A percentile compares a stretch with the other conserved stretches of the same genome.
phyloP scores from a whole-genome alignment of 768 basidiomycete genomes.

The Kwoniella shandongensis region DNA sequence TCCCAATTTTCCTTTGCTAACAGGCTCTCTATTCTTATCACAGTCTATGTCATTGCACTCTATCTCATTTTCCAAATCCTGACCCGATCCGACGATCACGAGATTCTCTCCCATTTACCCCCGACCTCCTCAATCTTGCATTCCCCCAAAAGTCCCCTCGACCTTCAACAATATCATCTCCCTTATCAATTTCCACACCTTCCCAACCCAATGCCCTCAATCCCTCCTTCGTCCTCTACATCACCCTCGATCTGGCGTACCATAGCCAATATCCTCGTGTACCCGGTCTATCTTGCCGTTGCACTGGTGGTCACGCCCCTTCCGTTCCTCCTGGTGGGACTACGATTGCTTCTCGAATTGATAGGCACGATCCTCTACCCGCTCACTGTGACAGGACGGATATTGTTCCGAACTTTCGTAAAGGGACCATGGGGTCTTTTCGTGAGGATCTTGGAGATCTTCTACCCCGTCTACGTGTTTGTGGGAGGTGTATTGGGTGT shows the following conservation, averaged over 20 bases:
- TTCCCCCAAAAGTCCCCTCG: conserved; percentile 17
- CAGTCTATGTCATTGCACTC: conserved; percentile 43
- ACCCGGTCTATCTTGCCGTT: conserved; percentile 34
- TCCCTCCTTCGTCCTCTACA: neutral
- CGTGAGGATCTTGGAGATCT: conserved; percentile 14
- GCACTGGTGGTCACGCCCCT: conserved; percentile 35
- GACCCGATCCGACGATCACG: conserved; percentile 39
- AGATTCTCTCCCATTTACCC: conserved; percentile 36
- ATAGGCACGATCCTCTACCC: conserved; percentile 76
- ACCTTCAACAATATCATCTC: conserved; percentile 25
- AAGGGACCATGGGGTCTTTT: conserved; percentile 21
- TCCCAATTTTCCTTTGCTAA: neutral
- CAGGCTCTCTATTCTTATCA: neutral
- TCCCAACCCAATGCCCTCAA: conserved; percentile 15
- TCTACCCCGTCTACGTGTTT: conserved; percentile 43
- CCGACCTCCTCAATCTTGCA: conserved; percentile 17
- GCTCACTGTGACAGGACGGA: conserved; percentile 64
- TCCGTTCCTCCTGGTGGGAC: conserved; percentile 39
- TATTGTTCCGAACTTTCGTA: conserved; percentile 28
- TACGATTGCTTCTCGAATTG: conserved; percentile 74
- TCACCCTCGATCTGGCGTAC: conserved; percentile 10
- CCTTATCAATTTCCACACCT: conserved; percentile 40
- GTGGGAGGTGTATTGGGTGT: conserved; percentile 35
- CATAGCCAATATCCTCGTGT: conserved; percentile 24
- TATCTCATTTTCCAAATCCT: conserved; percentile 47